Base-by-base conservation (phyloP, 345 rosid genomes). In the Eucalyptus urophylla region DNA sequence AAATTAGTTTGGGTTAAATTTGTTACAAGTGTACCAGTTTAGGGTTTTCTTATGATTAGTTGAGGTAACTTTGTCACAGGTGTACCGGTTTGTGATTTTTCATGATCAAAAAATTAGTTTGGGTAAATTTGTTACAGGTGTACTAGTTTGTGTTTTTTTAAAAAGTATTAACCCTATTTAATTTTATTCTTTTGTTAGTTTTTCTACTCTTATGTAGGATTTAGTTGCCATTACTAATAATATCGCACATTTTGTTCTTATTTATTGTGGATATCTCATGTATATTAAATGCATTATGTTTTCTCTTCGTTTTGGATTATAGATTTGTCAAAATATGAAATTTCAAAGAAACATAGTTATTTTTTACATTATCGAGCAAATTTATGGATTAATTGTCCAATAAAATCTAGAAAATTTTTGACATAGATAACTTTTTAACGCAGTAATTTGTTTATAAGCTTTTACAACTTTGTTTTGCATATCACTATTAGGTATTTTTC, bases 11-110 rank as follows among this genome's bases (percentile, higher is more conserved):
- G 49, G 49, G 5, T 49, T 47, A 47, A 47, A 4, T 11, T 49
- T 43, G 43, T 43, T 43, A 43, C 43, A 43, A 43, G 14, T 49
- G 14, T 49, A 49, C 49, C 2, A 2, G 5, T 49, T 49, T 49
- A 49, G 5, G 14, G 1, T 11, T 47, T 47, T 49, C n/a, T 49
- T 12, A 49, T 49, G 0, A 49, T 49, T 47, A 47, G 50, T 49
- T 1, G 14, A 0, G 50, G 51, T 49, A 49, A 49, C 15, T 49
- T 49, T 51, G 56, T 53, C 0, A 7, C 10, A 4, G 5, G 24
- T 53, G 2, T 53, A 53, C 1, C 2, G 1, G 0, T 53, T 53
- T 53, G 0, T 2, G 24, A 0, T 53, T 17, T 53, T 53, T 53
- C 10, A 53, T 19, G 0, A 53, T 53, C 1, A 53, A 53, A 51